Evolutionary conservation across 768 basidiomycete species (phyloP), one percentile per base, ranked within the genome.

Genomic region (Terana coerulea): DNA sequence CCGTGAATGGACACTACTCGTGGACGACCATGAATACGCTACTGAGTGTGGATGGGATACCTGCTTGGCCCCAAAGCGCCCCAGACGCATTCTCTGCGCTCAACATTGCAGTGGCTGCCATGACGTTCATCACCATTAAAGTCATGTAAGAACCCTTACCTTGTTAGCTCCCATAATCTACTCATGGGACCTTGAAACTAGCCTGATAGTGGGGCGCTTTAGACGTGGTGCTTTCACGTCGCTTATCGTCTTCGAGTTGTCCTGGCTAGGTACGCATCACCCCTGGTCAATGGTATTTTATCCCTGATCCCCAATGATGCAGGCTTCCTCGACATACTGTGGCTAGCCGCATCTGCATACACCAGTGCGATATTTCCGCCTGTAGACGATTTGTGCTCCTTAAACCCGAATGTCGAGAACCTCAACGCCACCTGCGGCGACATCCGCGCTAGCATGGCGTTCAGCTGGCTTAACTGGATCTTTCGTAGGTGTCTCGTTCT

Each of bases 321-420:
- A 61, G 63, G 53, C 24, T 28, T 67, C 36, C 64, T 69, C 17
- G 61, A 60, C 49, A 49, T 68, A 26, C 52, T 69, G 12, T 69
- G 65, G 65, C 48, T 69, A 19, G 63, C 63, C n/a, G 45, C 58
- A 12, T 61, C 37, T 3, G 63, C 57, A 12, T 44, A 50, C 49
- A 60, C 61, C 10, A 56, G 57, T 8, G 40, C 51, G 47, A 46
- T 43, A 31, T 44, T 47, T 39, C 15, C 39, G 40, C 37, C 37
- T 3, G 19, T 59, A 35, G 44, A 59, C 41, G 50, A 15, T n/a
- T 17, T 34, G 19, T 47, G 60, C 51, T 56, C 47, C 28, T 12
- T 36, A n/a, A 54, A 53, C 52, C 1, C 36, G 21, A 8, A 44
- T 12, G 36, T 57, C 43, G 3, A 17, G 11, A 48, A 52, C 19